Conservation (phyloP, 768 basidiomycete species). For the Mrakia hoshinonis region DNA sequence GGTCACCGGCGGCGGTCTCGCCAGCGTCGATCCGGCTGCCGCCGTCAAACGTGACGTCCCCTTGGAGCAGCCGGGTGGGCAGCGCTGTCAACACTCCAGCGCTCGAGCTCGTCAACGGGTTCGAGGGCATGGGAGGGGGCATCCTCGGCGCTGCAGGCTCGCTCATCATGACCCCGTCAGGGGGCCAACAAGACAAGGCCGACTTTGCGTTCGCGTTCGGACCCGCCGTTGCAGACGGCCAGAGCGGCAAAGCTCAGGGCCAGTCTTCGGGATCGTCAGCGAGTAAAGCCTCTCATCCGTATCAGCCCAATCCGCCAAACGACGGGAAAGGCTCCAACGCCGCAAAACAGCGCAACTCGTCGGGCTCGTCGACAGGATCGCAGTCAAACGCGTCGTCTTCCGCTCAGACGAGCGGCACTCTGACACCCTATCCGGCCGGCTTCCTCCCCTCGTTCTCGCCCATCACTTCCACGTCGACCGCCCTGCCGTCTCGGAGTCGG, state of each 20-base stretch:
- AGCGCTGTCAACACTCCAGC: not conserved
- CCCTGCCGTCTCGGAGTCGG: not conserved
- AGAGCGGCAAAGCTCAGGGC: not conserved
- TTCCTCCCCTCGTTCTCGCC: not conserved
- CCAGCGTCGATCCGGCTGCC: not conserved
- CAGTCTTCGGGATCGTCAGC: not conserved
- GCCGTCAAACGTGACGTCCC: not conserved
- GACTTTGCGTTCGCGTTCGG: no score
- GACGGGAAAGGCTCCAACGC: not conserved
- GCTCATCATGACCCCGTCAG: not conserved
- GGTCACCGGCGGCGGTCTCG: not conserved
- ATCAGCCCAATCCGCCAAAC: no score
- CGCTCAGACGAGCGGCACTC: not conserved
- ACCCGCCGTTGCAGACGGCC: no score
- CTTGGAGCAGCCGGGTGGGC: no score
- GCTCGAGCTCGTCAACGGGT: not conserved
- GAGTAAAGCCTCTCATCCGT: no score
- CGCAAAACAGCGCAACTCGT: not conserved
- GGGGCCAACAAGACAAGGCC: no score
- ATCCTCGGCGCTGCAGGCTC: not conserved
- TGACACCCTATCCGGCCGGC: not conserved
- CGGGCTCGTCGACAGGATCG: not conserved
- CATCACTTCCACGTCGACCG: not conserved
- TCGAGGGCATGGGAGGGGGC: not conserved
- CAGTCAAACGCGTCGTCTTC: not conserved